A percentile compares a stretch with the other conserved stretches of the same genome.
Evolutionary conservation across 495 filamentous ascomycete genomes (phyloP).

Genomic region (Barbatosphaeria neglecta): DNA sequence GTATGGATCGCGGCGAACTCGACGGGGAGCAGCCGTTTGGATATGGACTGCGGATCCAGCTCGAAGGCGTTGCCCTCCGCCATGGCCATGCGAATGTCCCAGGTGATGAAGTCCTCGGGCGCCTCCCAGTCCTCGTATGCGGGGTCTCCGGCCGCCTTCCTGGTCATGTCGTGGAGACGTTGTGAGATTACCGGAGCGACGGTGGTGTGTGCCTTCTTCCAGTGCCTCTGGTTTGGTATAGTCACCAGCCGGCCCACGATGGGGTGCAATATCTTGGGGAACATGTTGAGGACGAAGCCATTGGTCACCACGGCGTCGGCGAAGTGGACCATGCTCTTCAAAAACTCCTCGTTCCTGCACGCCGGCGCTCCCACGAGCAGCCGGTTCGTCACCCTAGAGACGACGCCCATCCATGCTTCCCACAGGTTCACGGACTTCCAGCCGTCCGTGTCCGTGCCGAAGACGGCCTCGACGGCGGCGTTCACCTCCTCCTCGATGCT

Average conservation of each 20-base stretch:
- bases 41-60: constrained; percentile 10
- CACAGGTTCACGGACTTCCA: constrained; percentile 23
- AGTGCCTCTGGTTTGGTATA: constrained; percentile 17
- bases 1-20: constrained; percentile 39
- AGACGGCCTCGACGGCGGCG: constrained; percentile 12
- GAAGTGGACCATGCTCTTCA: constrained; percentile 17
- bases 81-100: constrained; percentile 22
- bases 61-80: constrained; percentile 10
- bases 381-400: constrained; percentile 19
- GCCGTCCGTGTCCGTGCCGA: constrained; percentile 18
- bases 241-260: constrained; percentile 15
- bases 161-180: constrained; percentile 15
- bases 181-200: constrained; percentile 15
- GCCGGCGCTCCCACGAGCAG: constrained; percentile 15
- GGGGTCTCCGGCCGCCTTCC: constrained; percentile 9
- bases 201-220: constrained; percentile 10
- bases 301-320: constrained; percentile 21
- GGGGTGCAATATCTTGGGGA: constrained; percentile 22
- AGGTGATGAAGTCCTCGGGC: constrained; percentile 23
- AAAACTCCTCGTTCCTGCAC: constrained; percentile 16
- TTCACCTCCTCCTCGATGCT: constrained; percentile 20
- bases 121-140: constrained; percentile 11
- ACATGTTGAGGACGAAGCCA: constrained; percentile 19
- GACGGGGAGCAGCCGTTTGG: constrained; percentile 23
- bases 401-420: constrained; percentile 19